Evolutionary conservation across 805 yeast species (phyloP).

Genomic region (Candida arabinofermentans): DNA sequence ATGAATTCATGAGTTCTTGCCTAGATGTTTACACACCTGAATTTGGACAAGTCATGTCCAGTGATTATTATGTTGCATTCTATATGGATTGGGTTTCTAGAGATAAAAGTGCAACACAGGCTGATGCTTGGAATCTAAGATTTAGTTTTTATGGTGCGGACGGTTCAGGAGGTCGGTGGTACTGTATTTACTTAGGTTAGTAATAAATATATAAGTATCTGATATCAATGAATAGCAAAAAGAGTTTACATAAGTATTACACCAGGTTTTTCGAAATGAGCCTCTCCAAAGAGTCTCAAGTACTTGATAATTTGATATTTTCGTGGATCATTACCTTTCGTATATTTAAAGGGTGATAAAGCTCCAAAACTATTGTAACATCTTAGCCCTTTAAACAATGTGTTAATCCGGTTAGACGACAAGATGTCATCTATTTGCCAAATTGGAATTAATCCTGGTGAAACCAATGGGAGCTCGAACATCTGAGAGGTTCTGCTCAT

Average conservation of each 20-base stretch:
- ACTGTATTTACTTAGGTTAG: background rate
- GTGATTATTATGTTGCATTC: background rate
- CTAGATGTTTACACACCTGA: background rate
- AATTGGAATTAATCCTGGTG: conserved; percentile 50
- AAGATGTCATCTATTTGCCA: conserved; percentile 39
- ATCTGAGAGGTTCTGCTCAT: conserved; percentile 1
- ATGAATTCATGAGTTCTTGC: background rate
- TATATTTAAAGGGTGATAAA: background rate
- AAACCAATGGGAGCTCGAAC: conserved; percentile 36
- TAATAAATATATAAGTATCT: background rate
- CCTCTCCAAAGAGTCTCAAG: background rate
- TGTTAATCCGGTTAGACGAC: background rate
- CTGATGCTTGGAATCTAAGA: background rate
- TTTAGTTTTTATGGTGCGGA: background rate
- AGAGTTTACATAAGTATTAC: background rate
- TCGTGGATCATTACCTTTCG: background rate
- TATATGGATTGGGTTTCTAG: background rate
- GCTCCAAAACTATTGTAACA: background rate
- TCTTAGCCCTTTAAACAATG: background rate
- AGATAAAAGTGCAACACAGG: background rate
- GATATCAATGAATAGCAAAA: too few species aligned
- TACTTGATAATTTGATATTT: background rate
- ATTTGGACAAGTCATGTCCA: background rate
- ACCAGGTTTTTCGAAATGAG: background rate
- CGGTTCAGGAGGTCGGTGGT: background rate